Evolutionary conservation across 306 rosid genomes (phyloP).

Genomic region (Trichosanthes truncata): DNA sequence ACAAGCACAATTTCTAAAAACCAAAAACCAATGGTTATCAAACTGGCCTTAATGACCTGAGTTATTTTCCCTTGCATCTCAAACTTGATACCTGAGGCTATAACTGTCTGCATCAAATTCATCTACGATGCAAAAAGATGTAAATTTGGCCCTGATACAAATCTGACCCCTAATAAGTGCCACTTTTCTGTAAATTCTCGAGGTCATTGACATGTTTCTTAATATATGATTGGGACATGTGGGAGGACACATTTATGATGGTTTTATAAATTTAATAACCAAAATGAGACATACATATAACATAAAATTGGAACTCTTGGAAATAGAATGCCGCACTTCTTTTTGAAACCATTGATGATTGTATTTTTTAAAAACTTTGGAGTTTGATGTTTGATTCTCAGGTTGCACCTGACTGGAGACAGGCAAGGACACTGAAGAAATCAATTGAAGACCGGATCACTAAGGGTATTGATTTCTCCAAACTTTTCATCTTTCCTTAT

Average conservation of each 20-base stretch:
- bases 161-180: not conserved
- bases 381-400: slow-evolving; percentile 19
- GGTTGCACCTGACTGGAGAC: slow-evolving; percentile 97
- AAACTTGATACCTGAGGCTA: not conserved
- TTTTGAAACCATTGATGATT: not conserved
- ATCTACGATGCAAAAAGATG: not conserved
- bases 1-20: no score
- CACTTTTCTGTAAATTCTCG: not conserved
- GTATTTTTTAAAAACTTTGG: not conserved
- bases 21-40: no score
- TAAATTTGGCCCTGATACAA: not conserved
- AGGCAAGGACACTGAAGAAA: slow-evolving; percentile 59
- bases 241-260: not conserved
- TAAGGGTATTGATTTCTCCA: slow-evolving; percentile 37
- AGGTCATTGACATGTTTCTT: not conserved
- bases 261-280: not conserved
- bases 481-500: not conserved
- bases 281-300: not conserved
- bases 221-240: not conserved
- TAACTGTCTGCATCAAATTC: not conserved
- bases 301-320: not conserved
- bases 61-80: not conserved
- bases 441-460: slow-evolving; percentile 58
- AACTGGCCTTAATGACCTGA: not conserved
- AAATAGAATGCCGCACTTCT: not conserved